Evolutionary conservation across 139 green algal genomes (phyloP), one percentile per base, ranked within the genome.

Genomic region (Raphidocelis subcapitata): DNA sequence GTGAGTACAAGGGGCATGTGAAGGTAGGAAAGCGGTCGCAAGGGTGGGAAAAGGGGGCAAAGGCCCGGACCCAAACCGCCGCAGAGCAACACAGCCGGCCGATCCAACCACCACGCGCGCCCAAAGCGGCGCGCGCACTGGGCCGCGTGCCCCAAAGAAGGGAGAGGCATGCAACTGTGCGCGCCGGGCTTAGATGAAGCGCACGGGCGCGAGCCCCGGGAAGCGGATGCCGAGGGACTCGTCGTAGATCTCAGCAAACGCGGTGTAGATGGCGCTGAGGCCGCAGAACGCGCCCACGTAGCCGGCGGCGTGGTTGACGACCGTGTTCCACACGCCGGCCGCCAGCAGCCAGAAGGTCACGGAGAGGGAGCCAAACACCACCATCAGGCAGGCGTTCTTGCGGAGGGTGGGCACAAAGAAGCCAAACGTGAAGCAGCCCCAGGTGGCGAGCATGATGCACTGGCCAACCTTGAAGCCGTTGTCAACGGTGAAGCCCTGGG

Each of bases 291-390:
- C 69, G 54, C 84, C 87, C 14, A 86, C 67, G 57, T 87, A 92
- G 54, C 88, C 88, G 8, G 84, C 88, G 26, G 79, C 84, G 31
- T 77, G 52, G 16, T 65, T 62, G 66, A 62, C 67, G 1, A 2
- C 1, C 10, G 36, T 10, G 68, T 51, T 74, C 68, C 76, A 83
- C 4, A 74, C 18, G 21, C 80, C 87, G 1, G 70, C 80, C 14
- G 83, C 78, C 51, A 93, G 65, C 60, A 92, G 73, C 61, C 84
- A 82, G 68, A 92, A 93, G 0, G 84, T 93, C 54, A 87, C 23
- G 14, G 67, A 31, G 33, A 92, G 83, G 2, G 47, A 77, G 37
- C 64, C 44, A 63, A 92, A 90, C 20, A n/a, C 59, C 62, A 37
- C 37, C 66, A 79, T 78, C 5, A 86, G 74, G 72, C 77, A 79